Evolutionary conservation across 2,329 filamentous ascomycete species (phyloP).

Genomic region (Fusarium multiceps): DNA sequence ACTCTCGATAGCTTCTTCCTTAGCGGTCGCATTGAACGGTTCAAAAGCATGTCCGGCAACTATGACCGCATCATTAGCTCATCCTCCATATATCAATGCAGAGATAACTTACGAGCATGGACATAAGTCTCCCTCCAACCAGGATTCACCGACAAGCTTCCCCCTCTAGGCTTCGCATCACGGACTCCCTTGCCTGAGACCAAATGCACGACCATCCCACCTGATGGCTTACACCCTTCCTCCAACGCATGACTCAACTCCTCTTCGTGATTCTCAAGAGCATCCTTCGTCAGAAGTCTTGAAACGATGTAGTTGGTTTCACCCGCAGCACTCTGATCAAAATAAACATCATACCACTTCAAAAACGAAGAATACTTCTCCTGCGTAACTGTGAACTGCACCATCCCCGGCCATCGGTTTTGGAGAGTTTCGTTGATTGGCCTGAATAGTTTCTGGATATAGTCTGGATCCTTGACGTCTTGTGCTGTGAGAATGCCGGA

Average conservation of each 20-base stretch:
- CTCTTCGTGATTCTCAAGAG: conserved; percentile 46
- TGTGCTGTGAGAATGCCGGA: conserved; percentile 51
- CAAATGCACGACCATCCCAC: conserved; percentile 51
- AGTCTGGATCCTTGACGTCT: conserved; percentile 49
- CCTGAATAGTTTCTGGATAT: conserved; percentile 46
- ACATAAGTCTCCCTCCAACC: conserved; percentile 62
- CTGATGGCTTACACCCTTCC: conserved; percentile 46
- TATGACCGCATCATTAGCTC: too few relatives aligned
- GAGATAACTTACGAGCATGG: conserved; percentile 54
- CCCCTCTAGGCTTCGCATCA: conserved; percentile 57
- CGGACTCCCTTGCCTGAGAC: conserved; percentile 59
- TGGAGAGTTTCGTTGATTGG: conserved; percentile 54
- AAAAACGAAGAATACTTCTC: conserved; percentile 51
- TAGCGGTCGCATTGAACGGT: conserved; percentile 50
- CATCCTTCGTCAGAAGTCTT: conserved; percentile 55
- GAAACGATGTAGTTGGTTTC: conserved; percentile 55
- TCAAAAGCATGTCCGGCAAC: conserved; percentile 46
- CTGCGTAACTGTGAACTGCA: conserved; percentile 28
- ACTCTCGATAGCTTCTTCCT: conserved; percentile 39
- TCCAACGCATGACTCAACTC: conserved; percentile 53
- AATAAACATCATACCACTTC: conserved; percentile 52
- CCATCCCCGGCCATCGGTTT: conserved; percentile 50
- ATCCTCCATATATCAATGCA: too few relatives aligned
- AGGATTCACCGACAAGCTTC: conserved; percentile 60
- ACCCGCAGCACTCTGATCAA: conserved; percentile 53